Evolutionary conservation across 345 rosid species (phyloP), one percentile per base, ranked within the genome.

Genomic region (Linum trigynum): DNA sequence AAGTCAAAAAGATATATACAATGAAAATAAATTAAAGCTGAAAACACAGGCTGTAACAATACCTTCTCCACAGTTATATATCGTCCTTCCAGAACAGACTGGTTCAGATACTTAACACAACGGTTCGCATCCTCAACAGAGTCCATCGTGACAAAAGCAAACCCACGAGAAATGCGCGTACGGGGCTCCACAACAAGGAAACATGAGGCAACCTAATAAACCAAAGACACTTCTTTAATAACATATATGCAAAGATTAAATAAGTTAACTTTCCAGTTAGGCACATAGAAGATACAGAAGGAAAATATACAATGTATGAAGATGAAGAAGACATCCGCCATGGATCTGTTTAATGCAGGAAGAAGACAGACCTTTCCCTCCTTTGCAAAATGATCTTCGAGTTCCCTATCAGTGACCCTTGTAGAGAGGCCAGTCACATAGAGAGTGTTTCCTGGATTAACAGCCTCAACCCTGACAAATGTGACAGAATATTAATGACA

Each of bases 31-130:
- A 74, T 69, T 10, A 39, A 55, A 59, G 68, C 67, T 64, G 62
- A 23, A 23, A 23, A 23, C 32, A 23, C 32, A 38, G 65, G 64
- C 4, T 45, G 69, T 59, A 55, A 51, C 67, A 64, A 79, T 83
- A 94, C 99, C 99, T 85, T 94, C 85, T 94, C 99, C 23, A 94
- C 99, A 61, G 99, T 94, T 51, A 94, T 90, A 70, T 88, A 90
- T 59, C 97, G 86, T 39, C 99, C 99, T 74, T 90, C 99, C 35
- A 94, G 81, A 51, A 94, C 86, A 7, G 99, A 94, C 69, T 94
- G 99, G 80, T 94, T 90, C 78, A 94, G 97, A 78, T 94, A 84
- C 76, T 90, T 94, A 7, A 94, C 79, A 69, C 97, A 90, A 1
- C 96, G 95, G 55, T 84, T 80, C 61, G 99, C 99, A 77, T 81